phyloP scores from a whole-genome alignment of 306 rosid species.

The Trichosanthes cucumerina region DNA sequence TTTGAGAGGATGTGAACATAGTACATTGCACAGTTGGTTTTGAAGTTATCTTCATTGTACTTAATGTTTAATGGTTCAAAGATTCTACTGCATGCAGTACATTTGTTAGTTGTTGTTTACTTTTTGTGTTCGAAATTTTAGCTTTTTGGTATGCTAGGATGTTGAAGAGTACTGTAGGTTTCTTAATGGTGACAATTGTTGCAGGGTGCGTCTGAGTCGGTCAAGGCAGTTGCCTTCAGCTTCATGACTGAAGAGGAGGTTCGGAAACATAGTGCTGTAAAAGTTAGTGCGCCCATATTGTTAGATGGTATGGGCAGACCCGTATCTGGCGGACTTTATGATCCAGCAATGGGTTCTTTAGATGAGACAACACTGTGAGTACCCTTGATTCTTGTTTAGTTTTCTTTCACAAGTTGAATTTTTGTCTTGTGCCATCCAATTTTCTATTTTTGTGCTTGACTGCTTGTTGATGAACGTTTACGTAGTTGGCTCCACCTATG shows the following conservation, averaged over 20 bases:
- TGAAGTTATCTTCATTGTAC: background rate
- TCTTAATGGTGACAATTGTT: background rate
- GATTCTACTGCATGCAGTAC: background rate
- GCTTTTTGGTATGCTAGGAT: background rate
- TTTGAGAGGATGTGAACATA: background rate
- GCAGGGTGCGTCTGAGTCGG: constrained; percentile 53
- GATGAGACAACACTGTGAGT: constrained; percentile 41
- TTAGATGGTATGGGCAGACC: constrained; percentile 32
- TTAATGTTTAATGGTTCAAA: background rate
- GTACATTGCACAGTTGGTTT: background rate
- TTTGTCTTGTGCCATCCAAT: background rate
- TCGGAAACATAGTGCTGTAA: constrained; percentile 39
- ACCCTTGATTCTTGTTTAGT: background rate
- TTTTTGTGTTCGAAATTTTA: background rate
- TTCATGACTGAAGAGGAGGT: constrained; percentile 53
- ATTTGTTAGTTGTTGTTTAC: background rate
- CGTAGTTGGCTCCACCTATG: background rate
- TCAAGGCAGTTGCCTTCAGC: constrained; percentile 49
- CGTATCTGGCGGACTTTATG: constrained; percentile 58
- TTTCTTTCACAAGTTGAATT: background rate
- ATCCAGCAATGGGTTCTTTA: constrained; percentile 69
- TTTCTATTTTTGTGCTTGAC: background rate
- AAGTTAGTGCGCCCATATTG: constrained; percentile 32
- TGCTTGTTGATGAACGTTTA: background rate
- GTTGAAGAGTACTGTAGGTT: background rate